These are phyloP conservation scores for Candida neerlandica DNA, from an alignment of 1,139 yeast species.

Conservation along the genomic window DNA sequence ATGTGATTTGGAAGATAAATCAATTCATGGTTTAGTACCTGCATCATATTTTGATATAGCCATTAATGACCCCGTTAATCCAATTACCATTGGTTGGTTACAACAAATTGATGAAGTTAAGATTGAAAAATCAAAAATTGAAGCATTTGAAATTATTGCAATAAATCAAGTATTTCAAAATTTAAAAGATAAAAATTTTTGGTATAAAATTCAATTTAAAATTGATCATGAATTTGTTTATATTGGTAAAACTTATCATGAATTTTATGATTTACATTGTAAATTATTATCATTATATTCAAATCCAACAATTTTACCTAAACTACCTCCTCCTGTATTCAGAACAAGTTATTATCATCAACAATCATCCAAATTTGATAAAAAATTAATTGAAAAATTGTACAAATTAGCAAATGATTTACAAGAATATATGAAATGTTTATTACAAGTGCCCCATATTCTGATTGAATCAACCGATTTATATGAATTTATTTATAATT, in stretches of 20 bases:
- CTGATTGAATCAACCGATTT: constrained; percentile 20
- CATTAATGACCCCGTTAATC: constrained; percentile 34
- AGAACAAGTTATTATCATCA: constrained; percentile 7
- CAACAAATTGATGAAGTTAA: constrained; percentile 14
- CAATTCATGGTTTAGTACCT: constrained; percentile 35
- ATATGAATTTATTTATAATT: constrained; percentile 19
- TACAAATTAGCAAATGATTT: constrained; percentile 36
- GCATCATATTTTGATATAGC: constrained; percentile 42
- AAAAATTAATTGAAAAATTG: constrained; percentile 19
- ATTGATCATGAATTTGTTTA: constrained; percentile 24
- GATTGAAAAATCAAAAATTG: not conserved
- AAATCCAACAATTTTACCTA: constrained; percentile 27
- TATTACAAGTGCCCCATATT: constrained; percentile 18
- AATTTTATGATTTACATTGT: constrained; percentile 37
- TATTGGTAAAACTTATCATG: constrained; percentile 37
- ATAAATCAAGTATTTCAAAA: not conserved
- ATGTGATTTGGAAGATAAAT: constrained; percentile 30
- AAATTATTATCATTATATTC: constrained; percentile 13
- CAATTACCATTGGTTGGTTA: constrained; percentile 36
- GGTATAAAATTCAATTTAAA: constrained; percentile 36
- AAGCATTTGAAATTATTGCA: not conserved
- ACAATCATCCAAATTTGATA: constrained; percentile 18
- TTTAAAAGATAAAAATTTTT: constrained; percentile 20
- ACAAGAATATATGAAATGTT: constrained; percentile 34
- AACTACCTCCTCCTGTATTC: constrained; percentile 40